phyloP scores from a whole-genome alignment of 192 early-diverging fungal genomes.

The Backusella parvicylindrica region DNA sequence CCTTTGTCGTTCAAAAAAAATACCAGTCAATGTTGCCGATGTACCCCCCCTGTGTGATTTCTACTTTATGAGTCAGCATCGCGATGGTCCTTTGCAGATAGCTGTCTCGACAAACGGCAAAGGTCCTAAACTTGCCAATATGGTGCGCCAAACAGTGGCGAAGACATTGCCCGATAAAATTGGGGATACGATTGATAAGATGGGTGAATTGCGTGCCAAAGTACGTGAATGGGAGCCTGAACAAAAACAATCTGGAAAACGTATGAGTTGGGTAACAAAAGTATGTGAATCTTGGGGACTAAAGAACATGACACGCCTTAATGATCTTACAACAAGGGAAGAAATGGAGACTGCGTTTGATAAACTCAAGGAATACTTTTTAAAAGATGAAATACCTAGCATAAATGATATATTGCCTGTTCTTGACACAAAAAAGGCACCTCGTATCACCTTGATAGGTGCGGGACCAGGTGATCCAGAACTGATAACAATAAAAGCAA shows the following conservation, averaged over 20 bases:
- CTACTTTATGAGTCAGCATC: slow-evolving; percentile 85
- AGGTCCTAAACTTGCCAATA: slow-evolving; percentile 84
- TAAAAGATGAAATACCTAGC: slow-evolving; percentile 34
- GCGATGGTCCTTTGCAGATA: slow-evolving; percentile 84
- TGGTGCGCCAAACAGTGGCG: slow-evolving; percentile 69
- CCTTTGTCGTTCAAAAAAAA: slow-evolving; percentile 59
- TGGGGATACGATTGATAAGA: slow-evolving; percentile 69
- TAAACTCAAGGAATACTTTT: slow-evolving; percentile 60
- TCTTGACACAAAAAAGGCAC: slow-evolving; percentile 1
- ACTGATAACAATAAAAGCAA: slow-evolving; percentile 73
- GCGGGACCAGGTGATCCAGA: slow-evolving; percentile 84
- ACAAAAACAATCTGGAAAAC: slow-evolving; percentile 55
- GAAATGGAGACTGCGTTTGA: slow-evolving; percentile 56
- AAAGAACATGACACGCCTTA: slow-evolving; percentile 64
- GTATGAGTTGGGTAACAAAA: slow-evolving; percentile 83
- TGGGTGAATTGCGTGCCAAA: slow-evolving; percentile 60
- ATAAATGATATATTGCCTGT: slow-evolving; percentile 13
- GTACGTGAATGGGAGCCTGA: slow-evolving; percentile 64
- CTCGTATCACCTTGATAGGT: slow-evolving; percentile 66
- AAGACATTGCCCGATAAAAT: slow-evolving; percentile 54
- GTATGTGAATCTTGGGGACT: slow-evolving; percentile 84
- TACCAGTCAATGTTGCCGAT: slow-evolving; percentile 91
- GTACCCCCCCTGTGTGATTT: slow-evolving; percentile 90
- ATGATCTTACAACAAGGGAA: slow-evolving; percentile 3
- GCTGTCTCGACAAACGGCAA: slow-evolving; percentile 87